Evolutionary conservation across 768 basidiomycete genomes (phyloP), one percentile per base, ranked within the genome.

Genomic region (Psilocybe cubensis): DNA sequence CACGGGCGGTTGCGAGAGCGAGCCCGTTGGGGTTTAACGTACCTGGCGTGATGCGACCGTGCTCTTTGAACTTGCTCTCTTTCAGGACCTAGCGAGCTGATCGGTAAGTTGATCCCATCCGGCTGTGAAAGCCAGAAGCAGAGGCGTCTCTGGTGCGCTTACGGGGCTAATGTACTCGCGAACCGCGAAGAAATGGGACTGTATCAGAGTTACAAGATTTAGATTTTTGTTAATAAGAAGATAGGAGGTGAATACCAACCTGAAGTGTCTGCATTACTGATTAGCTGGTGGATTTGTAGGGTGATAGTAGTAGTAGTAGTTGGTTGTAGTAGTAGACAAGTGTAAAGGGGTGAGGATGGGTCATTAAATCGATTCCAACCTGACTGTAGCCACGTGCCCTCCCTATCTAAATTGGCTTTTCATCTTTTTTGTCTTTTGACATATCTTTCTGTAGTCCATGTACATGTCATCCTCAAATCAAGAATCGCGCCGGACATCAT

Each of bases 61-160:
- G 93, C 73, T 99, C 97, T 73, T 96, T 98, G 82, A 99, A 99
- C 73, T 98, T 98, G 78, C 92, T 94, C 77, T 98, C 96, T 69
- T 89, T 93, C 63, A 98, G 84, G 21, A 99, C 95, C 94, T 97
- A 61, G 41, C 63, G 59, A 73, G 68, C 59, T 68, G 66, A 70
- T 74, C 71, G 59, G 64, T 61, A 47, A 60, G 60, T 54, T 56
- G 60, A 68, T 69, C 65, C 58, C 57, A 21, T 33, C 31, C 31
- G 31, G 8, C 9, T 33, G 14, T 33, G 40, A 29, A 49, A 48
- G 18, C 27, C 40, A 42, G 54, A 42, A 21, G 53, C 47, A n/a
- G n/a, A n/a, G n/a, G n/a, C n/a, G n/a, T n/a, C n/a, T n/a, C n/a
- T 17, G n/a, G 48, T 56, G 54, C 47, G 59, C 89, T 72, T 74